Evolutionary conservation across 1,139 yeast species (phyloP).

Genomic region (Trichomonascaceae sp.): DNA sequence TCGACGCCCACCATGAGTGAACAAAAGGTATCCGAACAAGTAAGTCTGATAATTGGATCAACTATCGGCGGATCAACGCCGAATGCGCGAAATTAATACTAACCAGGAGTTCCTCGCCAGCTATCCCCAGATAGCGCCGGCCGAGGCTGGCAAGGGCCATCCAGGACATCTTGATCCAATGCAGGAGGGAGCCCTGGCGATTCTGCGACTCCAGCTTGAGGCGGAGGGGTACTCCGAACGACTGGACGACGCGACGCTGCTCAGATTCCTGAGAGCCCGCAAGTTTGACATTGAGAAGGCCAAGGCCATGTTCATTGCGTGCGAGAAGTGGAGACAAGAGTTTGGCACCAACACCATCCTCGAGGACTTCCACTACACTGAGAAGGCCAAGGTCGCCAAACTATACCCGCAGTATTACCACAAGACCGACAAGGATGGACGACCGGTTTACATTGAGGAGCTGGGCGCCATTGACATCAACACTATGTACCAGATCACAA

Average conservation of each 20-base stretch:
- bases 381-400: slow-evolving; percentile 79
- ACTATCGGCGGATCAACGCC: no score
- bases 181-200: slow-evolving; percentile 47
- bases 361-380: slow-evolving; percentile 76
- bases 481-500: slow-evolving; percentile 87
- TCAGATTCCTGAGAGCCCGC: slow-evolving; percentile 89
- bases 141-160: slow-evolving; percentile 58
- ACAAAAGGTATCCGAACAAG: no score
- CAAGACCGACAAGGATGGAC: slow-evolving; percentile 91
- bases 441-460: slow-evolving; percentile 92
- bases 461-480: slow-evolving; percentile 79
- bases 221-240: slow-evolving; percentile 60
- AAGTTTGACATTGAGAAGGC: slow-evolving; percentile 78
- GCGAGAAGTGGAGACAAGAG: slow-evolving; percentile 86
- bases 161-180: slow-evolving; percentile 67
- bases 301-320: slow-evolving; percentile 65
- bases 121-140: slow-evolving; percentile 58
- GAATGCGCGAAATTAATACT: no score
- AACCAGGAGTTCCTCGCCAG: slow-evolving; percentile 14
- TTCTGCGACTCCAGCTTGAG: slow-evolving; percentile 43
- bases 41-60: no score
- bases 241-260: slow-evolving; percentile 77
- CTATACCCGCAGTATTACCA: slow-evolving; percentile 95
- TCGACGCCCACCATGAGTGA: no score
- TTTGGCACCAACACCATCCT: slow-evolving; percentile 80